These are phyloP conservation scores for Boletus speciosus DNA, from an alignment of 768 basidiomycete species.

Conservation along the genomic window DNA sequence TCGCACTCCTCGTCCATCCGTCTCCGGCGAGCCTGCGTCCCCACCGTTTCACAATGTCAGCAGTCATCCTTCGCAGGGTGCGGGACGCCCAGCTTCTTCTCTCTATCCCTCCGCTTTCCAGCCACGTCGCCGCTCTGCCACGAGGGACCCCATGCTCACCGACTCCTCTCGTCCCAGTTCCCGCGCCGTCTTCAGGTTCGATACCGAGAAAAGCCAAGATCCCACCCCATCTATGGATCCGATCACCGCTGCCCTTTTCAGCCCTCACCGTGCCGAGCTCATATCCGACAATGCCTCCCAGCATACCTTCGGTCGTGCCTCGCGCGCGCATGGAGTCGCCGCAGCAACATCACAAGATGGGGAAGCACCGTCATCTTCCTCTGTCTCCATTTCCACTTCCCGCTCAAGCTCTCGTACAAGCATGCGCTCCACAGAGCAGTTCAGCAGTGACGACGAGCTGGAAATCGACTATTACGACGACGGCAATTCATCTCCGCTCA, in stretches of 20 bases:
- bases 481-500: constrained; percentile 36
- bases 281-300: constrained; percentile 44
- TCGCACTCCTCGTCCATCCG: constrained; percentile 44
- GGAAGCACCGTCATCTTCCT: constrained; percentile 40
- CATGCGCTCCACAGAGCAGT: constrained; percentile 35
- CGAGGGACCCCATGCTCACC: constrained; percentile 1
- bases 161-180: constrained; percentile 2
- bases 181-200: constrained; percentile 17
- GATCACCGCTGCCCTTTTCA: constrained; percentile 19
- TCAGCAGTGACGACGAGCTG: constrained; percentile 48
- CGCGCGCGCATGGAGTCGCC: constrained; percentile 22
- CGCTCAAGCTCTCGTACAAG: constrained; percentile 33
- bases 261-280: constrained; percentile 23
- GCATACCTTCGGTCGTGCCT: constrained; percentile 48
- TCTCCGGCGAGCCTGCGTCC: constrained; percentile 23
- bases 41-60: constrained; percentile 11
- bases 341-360: constrained; percentile 23
- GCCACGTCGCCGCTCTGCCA: constrained; percentile 14
- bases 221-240: constrained; percentile 34
- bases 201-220: constrained; percentile 36
- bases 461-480: constrained; percentile 40
- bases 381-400: constrained; percentile 40
- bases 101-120: constrained; percentile 11
- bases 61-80: constrained; percentile 35
- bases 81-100: constrained; percentile 25